A percentile compares a stretch with the other conserved stretches of the same genome.
Conservation (phyloP, 192 early-diverging fungal genomes). For the Rhizophagus prolifer region DNA sequence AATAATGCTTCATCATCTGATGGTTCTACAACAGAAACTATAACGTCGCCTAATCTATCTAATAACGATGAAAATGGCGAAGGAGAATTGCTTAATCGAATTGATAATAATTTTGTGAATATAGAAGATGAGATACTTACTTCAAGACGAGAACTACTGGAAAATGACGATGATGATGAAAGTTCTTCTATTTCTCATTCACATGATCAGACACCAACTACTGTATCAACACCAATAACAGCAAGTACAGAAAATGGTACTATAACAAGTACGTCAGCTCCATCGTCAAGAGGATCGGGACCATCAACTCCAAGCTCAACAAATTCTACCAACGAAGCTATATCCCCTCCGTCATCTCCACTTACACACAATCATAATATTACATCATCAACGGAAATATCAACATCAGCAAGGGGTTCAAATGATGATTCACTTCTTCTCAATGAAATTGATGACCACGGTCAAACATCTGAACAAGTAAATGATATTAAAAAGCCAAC, state of each 20-base stretch:
- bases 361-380: background rate
- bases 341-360: background rate
- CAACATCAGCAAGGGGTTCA: background rate
- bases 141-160: background rate
- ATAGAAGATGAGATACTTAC: slow-evolving; percentile 17
- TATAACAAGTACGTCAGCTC: slow-evolving; percentile 18
- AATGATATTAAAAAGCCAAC: slow-evolving; percentile 14
- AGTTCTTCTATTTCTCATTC: slow-evolving; percentile 1
- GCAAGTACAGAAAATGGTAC: slow-evolving; percentile 16
- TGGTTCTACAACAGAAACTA: background rate
- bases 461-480: background rate
- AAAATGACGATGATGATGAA: background rate
- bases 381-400: background rate
- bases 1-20: slow-evolving; percentile 8
- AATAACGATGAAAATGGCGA: background rate
- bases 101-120: background rate
- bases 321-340: background rate
- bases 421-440: background rate
- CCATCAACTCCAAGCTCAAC: background rate
- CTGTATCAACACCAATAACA: slow-evolving; percentile 4
- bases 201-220: slow-evolving; percentile 1
- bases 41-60: background rate
- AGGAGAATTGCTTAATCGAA: background rate
- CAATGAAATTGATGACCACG: background rate
- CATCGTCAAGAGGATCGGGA: slow-evolving; percentile 10